Evolutionary conservation across 768 basidiomycete genomes (phyloP).

Genomic region (Hebeloma cylindrosporum): DNA sequence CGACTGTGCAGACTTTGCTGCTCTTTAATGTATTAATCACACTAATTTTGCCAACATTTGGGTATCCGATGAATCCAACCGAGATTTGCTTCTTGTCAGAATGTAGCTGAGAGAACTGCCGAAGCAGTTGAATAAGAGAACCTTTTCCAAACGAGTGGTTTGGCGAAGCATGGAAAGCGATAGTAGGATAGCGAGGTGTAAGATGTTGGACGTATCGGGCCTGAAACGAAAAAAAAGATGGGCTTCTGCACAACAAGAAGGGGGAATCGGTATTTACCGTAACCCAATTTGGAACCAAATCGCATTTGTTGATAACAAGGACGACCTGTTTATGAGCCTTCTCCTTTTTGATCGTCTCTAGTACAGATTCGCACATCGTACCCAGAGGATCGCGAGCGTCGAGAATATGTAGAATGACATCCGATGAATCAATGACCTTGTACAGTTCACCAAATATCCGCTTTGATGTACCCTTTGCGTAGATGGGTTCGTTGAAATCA

Average conservation of each 20-base stretch:
- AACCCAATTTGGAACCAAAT: slow-evolving; percentile 98
- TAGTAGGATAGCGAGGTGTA: slow-evolving; percentile 91
- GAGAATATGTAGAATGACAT: slow-evolving; percentile 92
- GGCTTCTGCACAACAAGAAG: background rate
- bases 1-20: slow-evolving; percentile 95
- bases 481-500: slow-evolving; percentile 86
- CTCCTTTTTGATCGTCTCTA: slow-evolving; percentile 93
- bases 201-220: slow-evolving; percentile 96
- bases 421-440: slow-evolving; percentile 99
- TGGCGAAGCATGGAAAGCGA: slow-evolving; percentile 98
- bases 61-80: slow-evolving; percentile 97
- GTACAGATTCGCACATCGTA: slow-evolving; percentile 90
- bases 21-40: slow-evolving; percentile 99
- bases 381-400: slow-evolving; percentile 96
- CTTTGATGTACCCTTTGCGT: slow-evolving; percentile 91
- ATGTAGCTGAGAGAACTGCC: slow-evolving; percentile 96
- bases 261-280: slow-evolving; percentile 60
- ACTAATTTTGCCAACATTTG: slow-evolving; percentile 96
- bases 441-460: slow-evolving; percentile 98
- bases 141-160: slow-evolving; percentile 99
- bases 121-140: slow-evolving; percentile 92
- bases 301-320: slow-evolving; percentile 96
- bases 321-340: slow-evolving; percentile 98
- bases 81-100: slow-evolving; percentile 99
- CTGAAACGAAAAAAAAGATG: slow-evolving; percentile 43